Evolutionary conservation across 768 basidiomycete genomes (phyloP).

Genomic region (Podaxis sp.): DNA sequence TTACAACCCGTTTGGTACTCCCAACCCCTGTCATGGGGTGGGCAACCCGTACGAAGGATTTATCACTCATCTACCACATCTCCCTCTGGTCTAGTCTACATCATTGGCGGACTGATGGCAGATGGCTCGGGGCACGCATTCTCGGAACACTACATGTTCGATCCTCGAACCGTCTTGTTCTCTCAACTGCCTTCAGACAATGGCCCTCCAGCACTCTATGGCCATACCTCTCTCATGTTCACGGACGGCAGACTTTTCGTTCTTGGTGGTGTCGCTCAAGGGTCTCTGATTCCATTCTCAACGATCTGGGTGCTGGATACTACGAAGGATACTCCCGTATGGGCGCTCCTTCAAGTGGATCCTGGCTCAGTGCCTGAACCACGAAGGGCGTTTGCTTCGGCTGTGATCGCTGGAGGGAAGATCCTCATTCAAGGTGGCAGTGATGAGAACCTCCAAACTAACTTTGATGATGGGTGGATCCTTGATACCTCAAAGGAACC

Average conservation of each 20-base stretch:
- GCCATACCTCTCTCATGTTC: slow-evolving; percentile 69
- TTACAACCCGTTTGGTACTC: slow-evolving; percentile 40
- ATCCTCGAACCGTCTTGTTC: slow-evolving; percentile 47
- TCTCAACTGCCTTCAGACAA: slow-evolving; percentile 45
- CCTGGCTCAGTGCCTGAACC: slow-evolving; percentile 42
- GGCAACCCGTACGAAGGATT: slow-evolving; percentile 72
- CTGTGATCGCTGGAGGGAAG: slow-evolving; percentile 43
- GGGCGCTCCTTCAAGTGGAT: slow-evolving; percentile 42
- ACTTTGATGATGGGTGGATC: slow-evolving; percentile 68
- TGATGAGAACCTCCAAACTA: slow-evolving; percentile 48
- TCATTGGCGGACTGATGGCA: slow-evolving; percentile 78
- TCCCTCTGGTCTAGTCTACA: slow-evolving; percentile 49
- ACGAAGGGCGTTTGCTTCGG: slow-evolving; percentile 62
- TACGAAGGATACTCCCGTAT: slow-evolving; percentile 36
- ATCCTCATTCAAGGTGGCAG: slow-evolving; percentile 79
- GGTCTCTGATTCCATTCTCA: slow-evolving; percentile 47
- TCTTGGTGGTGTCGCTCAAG: slow-evolving; percentile 66
- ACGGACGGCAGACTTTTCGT: slow-evolving; percentile 65
- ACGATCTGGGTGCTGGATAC: slow-evolving; percentile 65
- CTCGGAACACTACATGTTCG: slow-evolving; percentile 62
- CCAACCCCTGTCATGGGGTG: slow-evolving; percentile 49
- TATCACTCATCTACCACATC: slow-evolving; percentile 60
- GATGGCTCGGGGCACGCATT: slow-evolving; percentile 70
- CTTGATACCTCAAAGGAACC: slow-evolving; percentile 52
- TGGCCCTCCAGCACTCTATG: slow-evolving; percentile 65